Base-by-base conservation (phyloP, 2,329 filamentous ascomycete genomes). In the Paraconiothyrium sp. region DNA sequence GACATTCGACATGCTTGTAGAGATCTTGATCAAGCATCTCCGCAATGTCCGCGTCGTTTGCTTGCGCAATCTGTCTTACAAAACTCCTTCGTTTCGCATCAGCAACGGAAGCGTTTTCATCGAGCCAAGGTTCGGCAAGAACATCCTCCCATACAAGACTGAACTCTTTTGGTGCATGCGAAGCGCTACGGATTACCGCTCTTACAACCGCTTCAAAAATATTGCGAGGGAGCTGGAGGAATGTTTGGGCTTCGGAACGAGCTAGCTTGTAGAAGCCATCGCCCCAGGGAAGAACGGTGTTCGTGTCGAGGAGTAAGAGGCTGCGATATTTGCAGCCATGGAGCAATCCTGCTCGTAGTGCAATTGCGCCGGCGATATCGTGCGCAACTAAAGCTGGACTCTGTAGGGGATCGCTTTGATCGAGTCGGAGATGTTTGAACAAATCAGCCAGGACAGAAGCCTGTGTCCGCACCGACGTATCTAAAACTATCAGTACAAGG, bases 261-360 rank as follows among this genome's bases (percentile, higher is more conserved):
- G 34, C 46, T 11, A 57, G 34, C 20, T 49, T 49, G 46, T 57
- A 57, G 46, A 57, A 57, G 10, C 44, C 44, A 27, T 57, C 55
- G 22, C 55, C 55, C 55, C 55, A 57, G 34, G 55, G 55, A 9
- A 57, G 55, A 10, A 57, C 44, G 27, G 55, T 22, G 10, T 57
- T 57, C 13, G 46, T 57, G 24, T 50, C 55, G 9, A 57, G 34
- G n/a, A 57, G 35, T n/a, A 57, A 32, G 11, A 57, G 55, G 35
- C 44, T 50, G 27, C 46, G 34, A 22, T 48, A 57, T 32, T 41
- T 32, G 20, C 27, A 35, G n/a, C 34, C 34, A 22, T 57, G 55
- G 44, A 57, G 32, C 10, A 57, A n/a, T 13, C 32, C 20, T 4
- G 55, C 46, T 16, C 55, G 46, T 20, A 57, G 20, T 5, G 55